phyloP scores from a whole-genome alignment of 2,329 filamentous ascomycete genomes.

The Fusarium redolens region DNA sequence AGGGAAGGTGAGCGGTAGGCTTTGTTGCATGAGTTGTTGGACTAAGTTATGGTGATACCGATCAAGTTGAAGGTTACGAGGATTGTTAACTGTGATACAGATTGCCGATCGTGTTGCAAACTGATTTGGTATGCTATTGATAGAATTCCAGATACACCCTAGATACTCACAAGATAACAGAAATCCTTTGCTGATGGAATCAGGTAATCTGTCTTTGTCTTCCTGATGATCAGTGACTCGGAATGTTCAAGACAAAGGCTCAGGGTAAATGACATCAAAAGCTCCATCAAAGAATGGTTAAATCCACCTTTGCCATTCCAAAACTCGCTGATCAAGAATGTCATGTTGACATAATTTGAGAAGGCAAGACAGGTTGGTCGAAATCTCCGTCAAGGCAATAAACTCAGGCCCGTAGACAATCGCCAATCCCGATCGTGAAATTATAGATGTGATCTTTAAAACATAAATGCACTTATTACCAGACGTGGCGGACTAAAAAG shows the following conservation, averaged over 20 bases:
- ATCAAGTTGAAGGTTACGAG: background rate
- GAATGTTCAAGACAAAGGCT: background rate
- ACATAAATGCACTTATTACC: no score
- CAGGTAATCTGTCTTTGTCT: background rate
- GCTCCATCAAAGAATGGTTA: background rate
- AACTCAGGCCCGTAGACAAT: background rate
- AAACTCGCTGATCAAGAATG: background rate
- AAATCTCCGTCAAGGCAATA: background rate
- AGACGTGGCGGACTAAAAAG: background rate
- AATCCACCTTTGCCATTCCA: background rate
- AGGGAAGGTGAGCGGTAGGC: background rate
- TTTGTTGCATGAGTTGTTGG: background rate
- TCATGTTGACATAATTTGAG: background rate
- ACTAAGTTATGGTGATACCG: background rate
- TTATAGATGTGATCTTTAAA: fast-evolving
- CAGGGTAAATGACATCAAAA: background rate
- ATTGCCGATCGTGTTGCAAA: background rate
- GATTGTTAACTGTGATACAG: background rate
- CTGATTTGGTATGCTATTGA: background rate
- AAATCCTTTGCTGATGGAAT: background rate
- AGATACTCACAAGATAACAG: background rate
- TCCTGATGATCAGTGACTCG: background rate
- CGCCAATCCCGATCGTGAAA: background rate
- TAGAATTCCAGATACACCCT: background rate
- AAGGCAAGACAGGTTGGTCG: no score